These are phyloP conservation scores for Macrocybe gigantea DNA, from an alignment of 768 basidiomycete genomes.

Conservation along the genomic window DNA sequence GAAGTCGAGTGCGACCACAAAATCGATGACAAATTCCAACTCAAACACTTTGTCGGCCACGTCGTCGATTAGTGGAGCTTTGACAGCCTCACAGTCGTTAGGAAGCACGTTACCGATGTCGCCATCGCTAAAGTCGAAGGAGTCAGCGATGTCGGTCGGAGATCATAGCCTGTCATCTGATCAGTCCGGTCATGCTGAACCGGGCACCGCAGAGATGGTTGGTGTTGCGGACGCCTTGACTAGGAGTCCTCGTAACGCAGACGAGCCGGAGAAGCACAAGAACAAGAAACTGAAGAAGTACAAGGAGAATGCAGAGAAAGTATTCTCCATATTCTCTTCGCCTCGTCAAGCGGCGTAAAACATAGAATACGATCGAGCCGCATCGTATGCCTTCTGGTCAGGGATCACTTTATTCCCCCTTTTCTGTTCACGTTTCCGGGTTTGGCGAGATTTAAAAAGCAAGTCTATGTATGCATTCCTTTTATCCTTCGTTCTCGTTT, in stretches of 20 bases:
- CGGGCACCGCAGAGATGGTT: neutral
- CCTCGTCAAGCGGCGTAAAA: constrained; percentile 36
- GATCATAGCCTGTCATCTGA: constrained; percentile 68
- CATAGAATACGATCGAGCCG: no score
- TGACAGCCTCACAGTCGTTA: constrained; percentile 61
- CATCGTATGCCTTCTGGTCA: neutral
- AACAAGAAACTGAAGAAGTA: constrained; percentile 79
- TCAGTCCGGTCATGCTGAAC: constrained; percentile 34
- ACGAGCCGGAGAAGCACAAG: constrained; percentile 56
- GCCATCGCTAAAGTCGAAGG: constrained; percentile 76
- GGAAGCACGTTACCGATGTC: constrained; percentile 37
- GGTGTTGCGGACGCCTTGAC: no score
- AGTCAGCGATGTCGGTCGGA: constrained; percentile 71
- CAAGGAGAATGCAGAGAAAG: constrained; percentile 83
- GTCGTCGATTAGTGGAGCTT: constrained; percentile 40
- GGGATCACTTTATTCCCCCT: no score
- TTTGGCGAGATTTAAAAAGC: no score
- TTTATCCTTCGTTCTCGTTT: no score
- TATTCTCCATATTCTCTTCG: constrained; percentile 76
- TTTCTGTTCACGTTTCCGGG: constrained; percentile 2
- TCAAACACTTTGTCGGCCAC: constrained; percentile 42
- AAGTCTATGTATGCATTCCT: no score
- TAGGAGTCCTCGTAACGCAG: constrained; percentile 20
- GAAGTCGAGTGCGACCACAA: constrained; percentile 34
- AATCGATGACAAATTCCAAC: constrained; percentile 37